Percentiles rank a stretch among this genome's conserved stretches.
phyloP scores from a whole-genome alignment of 352 stramenopile genomes.

The Globisporangium yorkense region DNA sequence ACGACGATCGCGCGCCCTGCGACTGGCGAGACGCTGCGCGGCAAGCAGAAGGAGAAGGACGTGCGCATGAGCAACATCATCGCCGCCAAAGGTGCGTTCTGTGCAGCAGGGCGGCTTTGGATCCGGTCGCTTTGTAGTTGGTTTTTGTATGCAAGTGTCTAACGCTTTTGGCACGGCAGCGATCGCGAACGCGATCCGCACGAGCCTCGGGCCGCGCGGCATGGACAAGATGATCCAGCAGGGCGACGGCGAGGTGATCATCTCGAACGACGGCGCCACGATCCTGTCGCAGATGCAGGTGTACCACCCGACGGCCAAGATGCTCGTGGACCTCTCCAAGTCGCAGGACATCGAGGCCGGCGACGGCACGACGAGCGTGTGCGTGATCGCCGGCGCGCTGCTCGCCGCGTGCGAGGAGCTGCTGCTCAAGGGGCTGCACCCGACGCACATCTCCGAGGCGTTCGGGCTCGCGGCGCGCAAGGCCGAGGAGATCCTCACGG shows the following conservation, averaged over 20 bases:
- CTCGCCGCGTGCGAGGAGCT: constrained; percentile 93
- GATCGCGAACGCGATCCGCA: constrained; percentile 97
- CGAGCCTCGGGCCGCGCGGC: constrained; percentile 95
- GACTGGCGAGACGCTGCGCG: constrained; percentile 72
- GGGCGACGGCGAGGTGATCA: constrained; percentile 97
- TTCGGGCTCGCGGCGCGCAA: constrained; percentile 92
- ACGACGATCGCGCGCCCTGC: constrained; percentile 47
- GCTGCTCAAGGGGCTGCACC: constrained; percentile 96
- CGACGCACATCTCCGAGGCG: constrained; percentile 95
- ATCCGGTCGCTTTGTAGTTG: too few relatives aligned
- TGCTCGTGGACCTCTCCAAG: constrained; percentile 99
- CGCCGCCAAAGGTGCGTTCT: constrained; percentile 90
- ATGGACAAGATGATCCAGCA: constrained; percentile 99
- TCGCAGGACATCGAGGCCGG: constrained; percentile 99
- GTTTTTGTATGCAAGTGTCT: background rate
- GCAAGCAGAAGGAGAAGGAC: constrained; percentile 96
- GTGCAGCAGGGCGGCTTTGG: background rate
- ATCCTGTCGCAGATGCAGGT: constrained; percentile 98
- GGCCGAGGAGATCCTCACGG: constrained; percentile 86
- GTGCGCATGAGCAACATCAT: constrained; percentile 99
- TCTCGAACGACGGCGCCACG: constrained; percentile 99
- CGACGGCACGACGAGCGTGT: constrained; percentile 97
- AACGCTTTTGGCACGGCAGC: constrained; percentile 34
- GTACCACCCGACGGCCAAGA: constrained; percentile 99
- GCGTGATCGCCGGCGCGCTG: constrained; percentile 97